Conservation (phyloP, 176 grass and related monocot genomes). For the Cenchrus purpureus region DNA sequence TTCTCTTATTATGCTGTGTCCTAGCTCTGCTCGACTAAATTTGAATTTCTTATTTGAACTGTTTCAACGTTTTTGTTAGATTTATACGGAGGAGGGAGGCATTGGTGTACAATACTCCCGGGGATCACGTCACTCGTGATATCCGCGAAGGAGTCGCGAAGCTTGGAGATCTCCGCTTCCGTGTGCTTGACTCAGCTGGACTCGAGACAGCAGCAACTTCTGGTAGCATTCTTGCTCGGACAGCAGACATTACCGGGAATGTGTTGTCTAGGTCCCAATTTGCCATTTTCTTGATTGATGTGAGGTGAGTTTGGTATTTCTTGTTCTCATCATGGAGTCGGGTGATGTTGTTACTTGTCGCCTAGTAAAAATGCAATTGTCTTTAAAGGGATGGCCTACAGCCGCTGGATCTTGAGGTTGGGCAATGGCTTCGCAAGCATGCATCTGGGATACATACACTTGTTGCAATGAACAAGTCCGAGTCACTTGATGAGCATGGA, state of each 20-base stretch:
- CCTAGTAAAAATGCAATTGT: constrained; percentile 31
- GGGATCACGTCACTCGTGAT: constrained; percentile 93
- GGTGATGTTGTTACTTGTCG: not conserved
- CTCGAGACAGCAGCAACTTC: constrained; percentile 88
- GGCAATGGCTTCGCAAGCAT: constrained; percentile 85
- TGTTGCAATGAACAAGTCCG: constrained; percentile 93
- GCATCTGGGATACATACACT: constrained; percentile 73
- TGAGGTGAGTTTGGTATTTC: constrained; percentile 60
- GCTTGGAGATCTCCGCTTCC: constrained; percentile 92
- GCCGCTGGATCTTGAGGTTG: constrained; percentile 87
- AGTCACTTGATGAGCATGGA: constrained; percentile 87
- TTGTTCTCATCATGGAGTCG: constrained; percentile 25
- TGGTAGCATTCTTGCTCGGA: constrained; percentile 90
- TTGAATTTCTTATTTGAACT: not conserved
- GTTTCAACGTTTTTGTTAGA: constrained; percentile 34
- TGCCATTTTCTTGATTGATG: constrained; percentile 96
- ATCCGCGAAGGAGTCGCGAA: constrained; percentile 92
- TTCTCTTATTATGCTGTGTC: not conserved
- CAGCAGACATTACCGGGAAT: constrained; percentile 81
- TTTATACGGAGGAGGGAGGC: constrained; percentile 92
- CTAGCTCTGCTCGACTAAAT: not conserved
- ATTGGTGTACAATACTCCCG: constrained; percentile 94
- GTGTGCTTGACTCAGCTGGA: constrained; percentile 87
- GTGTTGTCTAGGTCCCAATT: constrained; percentile 84
- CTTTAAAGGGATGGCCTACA: constrained; percentile 85